Percentiles rank a stretch among this genome's conserved stretches.
phyloP scores from a whole-genome alignment of 139 green algal genomes.

The Picochlorum sp. region DNA sequence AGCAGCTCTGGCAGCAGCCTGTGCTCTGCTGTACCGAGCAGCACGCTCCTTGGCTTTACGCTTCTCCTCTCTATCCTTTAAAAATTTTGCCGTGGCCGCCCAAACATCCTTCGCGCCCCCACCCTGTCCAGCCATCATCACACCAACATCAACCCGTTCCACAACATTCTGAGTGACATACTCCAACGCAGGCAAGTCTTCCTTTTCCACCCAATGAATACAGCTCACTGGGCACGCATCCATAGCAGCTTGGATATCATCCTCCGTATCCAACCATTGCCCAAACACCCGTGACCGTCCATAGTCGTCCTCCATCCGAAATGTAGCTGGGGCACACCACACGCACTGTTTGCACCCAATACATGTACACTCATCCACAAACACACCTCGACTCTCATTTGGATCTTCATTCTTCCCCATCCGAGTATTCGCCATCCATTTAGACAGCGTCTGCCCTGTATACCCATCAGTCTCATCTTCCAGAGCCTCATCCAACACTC shows the following conservation, averaged over 20 bases:
- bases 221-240: slow-evolving; percentile 76
- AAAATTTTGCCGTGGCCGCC: slow-evolving; percentile 24
- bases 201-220: slow-evolving; percentile 78
- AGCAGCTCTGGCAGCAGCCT: slow-evolving; percentile 41
- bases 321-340: slow-evolving; percentile 60
- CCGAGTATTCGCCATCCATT: slow-evolving; percentile 55
- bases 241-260: slow-evolving; percentile 51
- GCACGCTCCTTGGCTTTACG: slow-evolving; percentile 33
- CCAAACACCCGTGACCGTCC: slow-evolving; percentile 62
- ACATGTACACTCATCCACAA: slow-evolving; percentile 80
- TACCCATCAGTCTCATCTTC: slow-evolving; percentile 58
- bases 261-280: slow-evolving; percentile 67
- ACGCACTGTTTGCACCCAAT: slow-evolving; percentile 87
- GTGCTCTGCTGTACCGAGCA: slow-evolving; percentile 39
- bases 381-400: slow-evolving; percentile 59
- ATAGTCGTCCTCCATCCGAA: slow-evolving; percentile 67
- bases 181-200: slow-evolving; percentile 67
- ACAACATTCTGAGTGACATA: slow-evolving; percentile 60
- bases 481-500: slow-evolving; percentile 25
- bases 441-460: slow-evolving; percentile 62
- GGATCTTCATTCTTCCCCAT: slow-evolving; percentile 60
- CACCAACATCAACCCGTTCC: slow-evolving; percentile 51
- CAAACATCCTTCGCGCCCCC: slow-evolving; percentile 33
- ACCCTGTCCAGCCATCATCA: slow-evolving; percentile 71
- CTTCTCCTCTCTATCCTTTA: slow-evolving; percentile 36